Conservation (phyloP, 495 filamentous ascomycete species). For the Penicillium canescens region DNA sequence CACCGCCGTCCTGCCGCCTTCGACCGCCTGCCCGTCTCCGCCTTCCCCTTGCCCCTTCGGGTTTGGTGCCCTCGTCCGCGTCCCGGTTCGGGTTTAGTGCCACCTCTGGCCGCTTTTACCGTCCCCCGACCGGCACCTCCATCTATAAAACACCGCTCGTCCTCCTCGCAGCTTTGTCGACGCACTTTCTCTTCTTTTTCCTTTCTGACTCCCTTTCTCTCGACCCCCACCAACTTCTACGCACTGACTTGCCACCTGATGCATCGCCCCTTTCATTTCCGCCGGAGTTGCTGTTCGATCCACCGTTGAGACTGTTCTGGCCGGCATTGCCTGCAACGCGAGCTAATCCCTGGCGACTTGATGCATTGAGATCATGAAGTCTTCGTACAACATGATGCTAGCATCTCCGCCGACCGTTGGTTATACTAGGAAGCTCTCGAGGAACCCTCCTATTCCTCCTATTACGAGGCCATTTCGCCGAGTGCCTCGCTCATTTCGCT, state of each 20-base stretch:
- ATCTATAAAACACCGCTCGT: constrained; percentile 6
- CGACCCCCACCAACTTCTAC: neutral
- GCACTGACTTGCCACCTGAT: neutral
- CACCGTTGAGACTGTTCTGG: neutral
- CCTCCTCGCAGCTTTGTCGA: constrained; percentile 1
- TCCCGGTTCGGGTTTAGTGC: too few species aligned
- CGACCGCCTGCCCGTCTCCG: too few species aligned
- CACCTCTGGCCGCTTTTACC: too few species aligned
- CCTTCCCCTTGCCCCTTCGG: too few species aligned
- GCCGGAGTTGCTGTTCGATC: neutral
- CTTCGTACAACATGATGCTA: neutral
- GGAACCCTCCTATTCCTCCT: neutral
- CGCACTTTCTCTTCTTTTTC: neutral
- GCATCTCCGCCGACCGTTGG: neutral
- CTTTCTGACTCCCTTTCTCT: neutral
- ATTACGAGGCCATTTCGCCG: neutral
- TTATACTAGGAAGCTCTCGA: neutral
- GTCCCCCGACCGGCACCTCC: neutral
- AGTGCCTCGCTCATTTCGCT: neutral
- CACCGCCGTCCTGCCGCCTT: too few species aligned
- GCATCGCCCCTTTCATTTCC: neutral
- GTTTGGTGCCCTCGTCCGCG: too few species aligned
- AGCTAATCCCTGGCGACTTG: neutral
- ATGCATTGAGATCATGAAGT: neutral
- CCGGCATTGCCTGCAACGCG: neutral